Percentiles rank a stretch among this genome's conserved stretches.
These are phyloP conservation scores for Cornus florida DNA, from an alignment of 148 eudicot species.

Conservation along the genomic window DNA sequence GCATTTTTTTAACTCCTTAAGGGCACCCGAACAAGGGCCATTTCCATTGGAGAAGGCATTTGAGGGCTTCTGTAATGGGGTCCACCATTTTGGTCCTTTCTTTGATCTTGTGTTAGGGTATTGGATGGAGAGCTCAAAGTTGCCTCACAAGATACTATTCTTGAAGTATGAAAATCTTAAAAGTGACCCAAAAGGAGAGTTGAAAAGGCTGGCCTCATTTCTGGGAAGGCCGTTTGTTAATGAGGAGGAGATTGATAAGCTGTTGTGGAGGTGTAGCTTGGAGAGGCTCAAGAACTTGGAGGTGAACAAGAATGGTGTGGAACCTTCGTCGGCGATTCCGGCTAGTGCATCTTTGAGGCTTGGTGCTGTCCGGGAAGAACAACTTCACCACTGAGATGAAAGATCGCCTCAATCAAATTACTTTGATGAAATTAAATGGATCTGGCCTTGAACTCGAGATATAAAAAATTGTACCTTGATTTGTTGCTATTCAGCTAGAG, in stretches of 20 bases:
- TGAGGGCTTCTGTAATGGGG: constrained; percentile 21
- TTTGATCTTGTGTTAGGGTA: constrained; percentile 1
- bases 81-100: constrained; percentile 12
- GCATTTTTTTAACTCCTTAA: constrained; percentile 16
- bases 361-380: neutral
- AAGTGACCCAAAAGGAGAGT: constrained; percentile 17
- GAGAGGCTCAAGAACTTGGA: constrained; percentile 15
- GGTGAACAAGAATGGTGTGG: constrained; percentile 18
- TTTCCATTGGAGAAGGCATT: constrained; percentile 11
- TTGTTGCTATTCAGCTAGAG: no score
- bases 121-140: constrained; percentile 18
- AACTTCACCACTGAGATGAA: neutral
- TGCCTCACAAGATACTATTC: constrained; percentile 25
- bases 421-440: neutral
- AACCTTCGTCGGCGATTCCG: neutral
- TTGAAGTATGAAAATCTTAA: constrained; percentile 27
- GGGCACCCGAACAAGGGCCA: constrained; percentile 3
- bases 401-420: neutral
- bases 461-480: no score
- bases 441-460: neutral
- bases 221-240: constrained; percentile 19
- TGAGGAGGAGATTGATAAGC: constrained; percentile 5
- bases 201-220: constrained; percentile 15
- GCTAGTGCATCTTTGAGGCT: neutral
- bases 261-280: neutral